Conservation (phyloP, 495 filamentous ascomycete genomes). For the Hypoxylon rickii region DNA sequence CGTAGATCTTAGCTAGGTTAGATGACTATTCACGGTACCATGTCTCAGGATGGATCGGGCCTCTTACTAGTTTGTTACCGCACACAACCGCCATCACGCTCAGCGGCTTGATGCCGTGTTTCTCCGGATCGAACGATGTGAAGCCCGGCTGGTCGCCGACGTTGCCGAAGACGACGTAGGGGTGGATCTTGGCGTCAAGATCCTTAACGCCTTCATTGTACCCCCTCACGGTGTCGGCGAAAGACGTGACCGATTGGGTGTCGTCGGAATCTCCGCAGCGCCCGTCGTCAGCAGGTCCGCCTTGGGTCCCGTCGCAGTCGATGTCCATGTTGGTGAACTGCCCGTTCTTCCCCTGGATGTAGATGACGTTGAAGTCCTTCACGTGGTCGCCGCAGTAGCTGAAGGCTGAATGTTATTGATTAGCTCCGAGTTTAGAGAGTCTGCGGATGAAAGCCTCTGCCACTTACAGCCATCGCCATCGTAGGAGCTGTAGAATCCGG, state of each 20-base stretch:
- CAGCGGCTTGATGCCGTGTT: constrained; percentile 59
- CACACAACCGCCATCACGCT: constrained; percentile 70
- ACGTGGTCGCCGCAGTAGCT: constrained; percentile 49
- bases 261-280: constrained; percentile 54
- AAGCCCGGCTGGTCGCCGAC: constrained; percentile 48
- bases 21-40: not conserved
- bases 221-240: constrained; percentile 51
- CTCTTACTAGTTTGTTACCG: constrained; percentile 53
- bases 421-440: not conserved
- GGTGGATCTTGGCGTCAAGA: constrained; percentile 64
- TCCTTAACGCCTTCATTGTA: constrained; percentile 56
- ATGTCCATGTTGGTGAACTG: constrained; percentile 63
- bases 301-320: constrained; percentile 67
- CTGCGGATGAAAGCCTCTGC: no score
- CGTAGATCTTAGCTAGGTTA: constrained; percentile 56
- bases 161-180: constrained; percentile 72
- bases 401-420: constrained; percentile 31
- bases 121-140: constrained; percentile 52
- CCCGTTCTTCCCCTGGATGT: constrained; percentile 41
- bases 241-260: constrained; percentile 60
- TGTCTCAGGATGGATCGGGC: not conserved
- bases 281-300: constrained; percentile 49
- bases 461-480: constrained; percentile 40
- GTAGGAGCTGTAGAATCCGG: constrained; percentile 44
- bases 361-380: constrained; percentile 40